These are phyloP conservation scores for Rhynchosporium graminicola DNA, from an alignment of 2,329 filamentous ascomycete species.

Conservation along the genomic window DNA sequence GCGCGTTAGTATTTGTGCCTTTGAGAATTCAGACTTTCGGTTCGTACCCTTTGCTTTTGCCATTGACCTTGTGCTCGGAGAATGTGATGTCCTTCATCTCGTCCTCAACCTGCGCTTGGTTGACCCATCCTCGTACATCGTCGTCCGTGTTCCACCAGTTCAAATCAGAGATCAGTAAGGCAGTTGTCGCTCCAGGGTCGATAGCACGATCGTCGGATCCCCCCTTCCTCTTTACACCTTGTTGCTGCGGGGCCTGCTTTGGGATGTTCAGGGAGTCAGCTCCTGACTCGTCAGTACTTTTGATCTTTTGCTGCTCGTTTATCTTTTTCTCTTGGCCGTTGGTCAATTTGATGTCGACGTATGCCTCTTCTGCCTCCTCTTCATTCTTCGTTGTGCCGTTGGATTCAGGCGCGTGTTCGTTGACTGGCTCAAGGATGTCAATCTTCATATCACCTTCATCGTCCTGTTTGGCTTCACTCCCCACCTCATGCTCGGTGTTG, in stretches of 20 bases:
- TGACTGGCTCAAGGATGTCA: constrained; percentile 38
- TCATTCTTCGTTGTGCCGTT: constrained; percentile 39
- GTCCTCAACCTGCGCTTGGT: constrained; percentile 75
- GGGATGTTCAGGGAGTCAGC: constrained; percentile 41
- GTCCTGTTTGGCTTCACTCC: constrained; percentile 43
- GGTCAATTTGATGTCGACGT: constrained; percentile 46
- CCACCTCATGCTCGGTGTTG: constrained; percentile 47
- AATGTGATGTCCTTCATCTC: constrained; percentile 93
- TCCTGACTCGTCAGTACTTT: constrained; percentile 45
- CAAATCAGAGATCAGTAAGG: constrained; percentile 83
- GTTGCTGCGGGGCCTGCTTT: constrained; percentile 46
- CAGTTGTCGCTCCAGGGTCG: constrained; percentile 63
- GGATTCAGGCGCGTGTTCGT: constrained; percentile 29
- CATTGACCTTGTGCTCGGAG: constrained; percentile 98
- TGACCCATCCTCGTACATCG: constrained; percentile 85
- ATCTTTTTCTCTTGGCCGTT: constrained; percentile 40
- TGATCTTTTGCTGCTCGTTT: constrained; percentile 45
- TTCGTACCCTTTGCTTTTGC: constrained; percentile 93
- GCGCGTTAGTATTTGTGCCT: constrained; percentile 18
- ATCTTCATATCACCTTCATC: constrained; percentile 44
- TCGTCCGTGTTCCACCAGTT: constrained; percentile 98
- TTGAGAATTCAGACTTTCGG: not conserved
- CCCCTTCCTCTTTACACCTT: constrained; percentile 63
- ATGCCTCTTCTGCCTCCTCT: constrained; percentile 44
- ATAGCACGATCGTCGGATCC: constrained; percentile 59